These are phyloP conservation scores for Trichophyton rubrum DNA, from an alignment of 2,329 filamentous ascomycete genomes.

Conservation along the genomic window DNA sequence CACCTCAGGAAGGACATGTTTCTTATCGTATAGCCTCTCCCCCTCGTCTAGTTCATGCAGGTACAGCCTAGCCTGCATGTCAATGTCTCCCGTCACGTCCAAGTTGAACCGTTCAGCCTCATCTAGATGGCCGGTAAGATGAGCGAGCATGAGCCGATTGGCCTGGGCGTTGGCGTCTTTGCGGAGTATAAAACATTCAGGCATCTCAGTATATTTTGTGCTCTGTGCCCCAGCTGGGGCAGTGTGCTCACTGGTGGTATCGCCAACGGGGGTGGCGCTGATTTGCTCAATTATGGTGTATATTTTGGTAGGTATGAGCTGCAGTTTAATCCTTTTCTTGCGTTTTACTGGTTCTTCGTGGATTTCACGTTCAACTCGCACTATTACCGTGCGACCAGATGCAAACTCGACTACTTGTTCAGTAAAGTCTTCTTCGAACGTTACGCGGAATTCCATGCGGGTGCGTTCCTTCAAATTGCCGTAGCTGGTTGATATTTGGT, in stretches of 20 bases:
- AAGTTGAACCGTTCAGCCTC: too few relatives aligned
- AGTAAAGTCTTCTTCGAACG: conserved; percentile 4
- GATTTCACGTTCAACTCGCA: conserved; percentile 8
- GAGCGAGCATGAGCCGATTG: too few relatives aligned
- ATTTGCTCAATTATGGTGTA: conserved; percentile 8
- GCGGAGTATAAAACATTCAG: too few relatives aligned
- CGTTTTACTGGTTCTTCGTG: not conserved
- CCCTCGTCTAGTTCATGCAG: conserved; percentile 9
- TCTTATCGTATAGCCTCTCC: conserved; percentile 11
- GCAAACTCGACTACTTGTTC: conserved; percentile 8
- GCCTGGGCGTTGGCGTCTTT: too few relatives aligned
- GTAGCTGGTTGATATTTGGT: conserved; percentile 4
- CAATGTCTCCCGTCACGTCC: too few relatives aligned
- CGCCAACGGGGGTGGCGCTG: not conserved
- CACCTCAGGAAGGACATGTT: not conserved
- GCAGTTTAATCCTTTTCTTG: conserved; percentile 6
- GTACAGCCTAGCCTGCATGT: not conserved
- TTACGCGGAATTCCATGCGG: conserved; percentile 6
- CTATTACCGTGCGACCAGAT: conserved; percentile 6
- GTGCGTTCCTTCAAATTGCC: conserved; percentile 6
- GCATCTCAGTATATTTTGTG: too few relatives aligned
- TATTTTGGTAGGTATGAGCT: conserved; percentile 9
- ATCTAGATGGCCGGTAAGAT: too few relatives aligned
- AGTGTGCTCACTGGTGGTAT: not conserved
- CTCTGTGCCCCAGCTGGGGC: too few relatives aligned